phyloP scores from a whole-genome alignment of 2,329 filamentous ascomycete genomes.

The Fonsecaea multimorphosa region DNA sequence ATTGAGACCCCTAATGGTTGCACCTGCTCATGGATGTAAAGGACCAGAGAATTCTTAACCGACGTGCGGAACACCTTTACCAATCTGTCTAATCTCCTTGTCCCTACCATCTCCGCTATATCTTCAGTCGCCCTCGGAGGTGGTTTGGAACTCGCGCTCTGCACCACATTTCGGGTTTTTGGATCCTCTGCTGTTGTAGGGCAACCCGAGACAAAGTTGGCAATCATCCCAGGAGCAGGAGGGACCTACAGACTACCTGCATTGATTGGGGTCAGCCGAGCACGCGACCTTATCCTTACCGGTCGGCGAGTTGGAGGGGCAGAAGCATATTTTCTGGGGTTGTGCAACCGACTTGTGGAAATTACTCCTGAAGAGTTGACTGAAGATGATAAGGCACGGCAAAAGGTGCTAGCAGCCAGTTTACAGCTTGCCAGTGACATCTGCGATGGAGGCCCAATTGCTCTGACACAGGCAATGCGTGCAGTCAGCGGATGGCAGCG shows the following conservation, averaged over 20 bases:
- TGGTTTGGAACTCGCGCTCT: conserved; percentile 88
- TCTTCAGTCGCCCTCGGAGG: conserved; percentile 87
- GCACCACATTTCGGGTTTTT: conserved; percentile 87
- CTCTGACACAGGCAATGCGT: conserved; percentile 76
- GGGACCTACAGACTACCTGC: conserved; percentile 86
- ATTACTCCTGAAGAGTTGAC: conserved; percentile 63
- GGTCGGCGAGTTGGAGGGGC: conserved; percentile 81
- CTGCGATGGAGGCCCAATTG: conserved; percentile 86
- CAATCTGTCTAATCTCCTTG: conserved; percentile 73
- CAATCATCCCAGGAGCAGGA: conserved; percentile 92
- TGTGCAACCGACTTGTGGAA: conserved; percentile 90
- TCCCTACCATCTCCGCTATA: conserved; percentile 89
- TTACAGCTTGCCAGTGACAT: conserved; percentile 82
- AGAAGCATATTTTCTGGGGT: conserved; percentile 89
- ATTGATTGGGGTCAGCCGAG: conserved; percentile 78
- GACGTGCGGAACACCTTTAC: conserved; percentile 78
- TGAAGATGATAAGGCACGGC: conserved; percentile 65
- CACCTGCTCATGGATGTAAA: conserved; percentile 47
- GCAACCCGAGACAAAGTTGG: conserved; percentile 88
- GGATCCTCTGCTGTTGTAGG: conserved; percentile 77
- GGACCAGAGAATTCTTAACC: conserved; percentile 78
- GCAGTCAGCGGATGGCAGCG: conserved; percentile 72
- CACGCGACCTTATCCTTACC: conserved; percentile 89
- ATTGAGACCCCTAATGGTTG: background rate
- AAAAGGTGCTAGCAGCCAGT: conserved; percentile 74